phyloP scores from a whole-genome alignment of 179 eudicot species.

The Actinidia chinensis region DNA sequence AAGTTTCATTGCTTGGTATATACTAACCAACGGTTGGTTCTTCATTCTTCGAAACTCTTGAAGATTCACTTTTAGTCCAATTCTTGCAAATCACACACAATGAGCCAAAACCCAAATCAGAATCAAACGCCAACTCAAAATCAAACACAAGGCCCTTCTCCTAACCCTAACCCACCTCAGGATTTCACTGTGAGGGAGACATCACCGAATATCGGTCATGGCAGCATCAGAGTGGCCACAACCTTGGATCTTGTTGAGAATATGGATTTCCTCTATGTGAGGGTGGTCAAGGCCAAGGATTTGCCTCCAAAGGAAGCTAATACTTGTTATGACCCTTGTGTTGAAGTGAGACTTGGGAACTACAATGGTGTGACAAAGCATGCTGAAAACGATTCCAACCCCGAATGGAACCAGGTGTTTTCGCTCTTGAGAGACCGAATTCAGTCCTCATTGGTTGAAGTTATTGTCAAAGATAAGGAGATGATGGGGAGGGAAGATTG shows the following conservation, averaged over 20 bases:
- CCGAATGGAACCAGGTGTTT: constrained; percentile 62
- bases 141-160: neutral
- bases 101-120: neutral
- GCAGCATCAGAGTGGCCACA: constrained; percentile 37
- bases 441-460: constrained; percentile 40
- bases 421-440: constrained; percentile 58
- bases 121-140: neutral
- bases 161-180: neutral
- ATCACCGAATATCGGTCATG: neutral
- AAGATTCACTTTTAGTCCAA: neutral
- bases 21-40: neutral
- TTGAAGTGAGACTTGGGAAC: constrained; percentile 63
- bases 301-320: constrained; percentile 38
- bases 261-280: constrained; percentile 54
- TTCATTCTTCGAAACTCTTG: neutral
- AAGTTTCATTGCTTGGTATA: neutral
- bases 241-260: constrained; percentile 67
- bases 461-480: constrained; percentile 49
- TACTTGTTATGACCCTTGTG: constrained; percentile 54
- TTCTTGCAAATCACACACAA: neutral
- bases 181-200: constrained; percentile 9
- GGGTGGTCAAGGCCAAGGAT: constrained; percentile 68
- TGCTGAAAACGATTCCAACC: constrained; percentile 53
- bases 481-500: constrained; percentile 52
- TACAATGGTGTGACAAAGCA: constrained; percentile 55